Evolutionary conservation across 306 rosid species (phyloP), one percentile per base, ranked within the genome.

Genomic region (Prunus mongolica): DNA sequence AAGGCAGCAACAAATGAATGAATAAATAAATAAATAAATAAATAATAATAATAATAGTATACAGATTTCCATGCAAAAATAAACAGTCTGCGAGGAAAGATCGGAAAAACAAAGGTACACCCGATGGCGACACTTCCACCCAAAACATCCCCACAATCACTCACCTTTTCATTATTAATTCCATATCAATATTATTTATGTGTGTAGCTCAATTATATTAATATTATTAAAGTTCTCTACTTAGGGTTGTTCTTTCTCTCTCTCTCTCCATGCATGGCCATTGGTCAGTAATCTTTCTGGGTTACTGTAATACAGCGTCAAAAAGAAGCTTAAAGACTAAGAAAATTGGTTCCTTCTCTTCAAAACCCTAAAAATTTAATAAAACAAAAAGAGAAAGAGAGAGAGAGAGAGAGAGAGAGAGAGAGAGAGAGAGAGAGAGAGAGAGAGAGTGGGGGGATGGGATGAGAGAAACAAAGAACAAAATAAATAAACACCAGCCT

Each of bases 51-150:
- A 5, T 45, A 10, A 64, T 22, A 18, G 8, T 41, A 38, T 32
- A 56, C 38, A 54, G 27, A 74, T 68, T 65, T 66, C 73, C 88
- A 78, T 78, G 76, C 77, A 73, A 79, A 83, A 77, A 79, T 19
- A 66, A 69, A 67, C 73, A 67, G 74, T 71, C 81, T 78, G 81
- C 51, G 47, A 34, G 84, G 77, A 84, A 55, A 64, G 81, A 85
- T 82, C 52, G 56, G 79, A 82, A 88, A 88, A 82, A 84, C 85
- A 87, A 87, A 82, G 93, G 86, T 78, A 76, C 86, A 69, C 81
- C 67, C 87, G 97, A 92, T 76, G 70, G 91, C 70, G 96, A 92
- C 88, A 71, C 90, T 84, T 88, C 96, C 96, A 92, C 91, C 93
- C 82, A 84, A 65, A 84, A 58, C 83, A 80, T 90, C 91, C 80